Conservation (phyloP, 495 filamentous ascomycete species). For the Trichoderma virens region DNA sequence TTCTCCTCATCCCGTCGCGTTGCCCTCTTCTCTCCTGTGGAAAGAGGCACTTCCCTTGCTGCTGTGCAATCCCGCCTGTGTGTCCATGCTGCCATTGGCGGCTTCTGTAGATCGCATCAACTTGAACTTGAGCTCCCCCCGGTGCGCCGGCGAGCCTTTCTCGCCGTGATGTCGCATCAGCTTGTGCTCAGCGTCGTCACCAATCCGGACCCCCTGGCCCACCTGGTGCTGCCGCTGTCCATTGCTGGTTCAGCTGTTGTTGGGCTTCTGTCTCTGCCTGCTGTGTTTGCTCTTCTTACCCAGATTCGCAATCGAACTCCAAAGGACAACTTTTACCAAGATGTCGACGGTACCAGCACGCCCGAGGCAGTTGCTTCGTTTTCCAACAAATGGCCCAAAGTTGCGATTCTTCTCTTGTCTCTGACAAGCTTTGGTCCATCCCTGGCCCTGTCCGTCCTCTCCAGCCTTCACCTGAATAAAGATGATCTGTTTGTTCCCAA, state of each 20-base stretch:
- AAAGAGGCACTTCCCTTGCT: background rate
- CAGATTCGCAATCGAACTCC: slow-evolving; percentile 24
- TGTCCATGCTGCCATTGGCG: background rate
- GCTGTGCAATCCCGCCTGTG: background rate
- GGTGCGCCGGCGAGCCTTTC: background rate
- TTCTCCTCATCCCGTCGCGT: background rate
- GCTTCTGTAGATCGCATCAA: background rate
- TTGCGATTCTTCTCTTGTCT: slow-evolving; percentile 34
- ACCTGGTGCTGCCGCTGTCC: slow-evolving; percentile 1
- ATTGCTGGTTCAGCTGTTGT: slow-evolving; percentile 24
- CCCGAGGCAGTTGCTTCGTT: slow-evolving; percentile 46
- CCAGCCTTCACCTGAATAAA: slow-evolving; percentile 21
- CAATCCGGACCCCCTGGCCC: background rate
- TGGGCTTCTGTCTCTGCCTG: slow-evolving; percentile 31
- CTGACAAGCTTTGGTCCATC: slow-evolving; percentile 39
- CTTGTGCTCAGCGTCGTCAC: background rate
- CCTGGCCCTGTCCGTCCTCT: slow-evolving; percentile 34
- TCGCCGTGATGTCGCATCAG: slow-evolving; percentile 6
- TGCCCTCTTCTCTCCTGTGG: background rate
- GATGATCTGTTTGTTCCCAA: slow-evolving; percentile 24
- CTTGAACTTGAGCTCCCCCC: background rate
- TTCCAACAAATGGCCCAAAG: slow-evolving; percentile 42
- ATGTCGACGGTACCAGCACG: slow-evolving; percentile 55
- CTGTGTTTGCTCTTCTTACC: slow-evolving; percentile 21
- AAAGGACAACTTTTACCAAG: slow-evolving; percentile 44